Base-by-base conservation (phyloP, 1,284 basidiomycete genomes). In the Golubevia pallescens region DNA sequence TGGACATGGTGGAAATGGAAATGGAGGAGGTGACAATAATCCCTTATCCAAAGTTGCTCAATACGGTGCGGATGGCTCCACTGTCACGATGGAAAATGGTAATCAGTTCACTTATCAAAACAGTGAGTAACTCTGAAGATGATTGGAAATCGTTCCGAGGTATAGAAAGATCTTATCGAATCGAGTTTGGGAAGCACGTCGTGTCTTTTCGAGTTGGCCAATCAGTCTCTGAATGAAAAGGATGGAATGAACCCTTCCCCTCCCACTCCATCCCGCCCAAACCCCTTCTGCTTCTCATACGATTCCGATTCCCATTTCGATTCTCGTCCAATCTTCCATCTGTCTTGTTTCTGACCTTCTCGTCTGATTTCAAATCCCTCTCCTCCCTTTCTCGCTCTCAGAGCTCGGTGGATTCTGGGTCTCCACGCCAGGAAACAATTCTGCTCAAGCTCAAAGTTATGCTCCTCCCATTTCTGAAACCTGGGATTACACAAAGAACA, bases 381-480 rank as follows among this genome's bases (percentile, higher is more conserved):
- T 63, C 54, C n/a, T 3, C 34, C 61, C 19, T 13, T 62, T 57
- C 20, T 4, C 53, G 5, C 63, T 20, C 32, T 14, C 62, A 66
- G 64, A 71, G 32, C 73, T 75, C 66, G 75, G 77, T 19, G 77
- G 77, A 10, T 65, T 61, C 38, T 78, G 77, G 77, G 68, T 61
- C 19, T 71, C 68, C 10, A 67, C 70, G 51, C 67, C 76, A 16
- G 63, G 68, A 58, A 66, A 78, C 62, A 65, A 75, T 63, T 28
- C 68, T 13, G 34, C 34, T 10, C 3, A 38, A 10, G 34, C 34
- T 38, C 34, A 38, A 10, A 38, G 34, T 38, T 38, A 38, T 38
- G 10, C 34, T 38, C 34, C 34, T 10, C 34, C 34, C 10, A 4
- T 38, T 5, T 67, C 70, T 48, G 66, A 78, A 53, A 64, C 64